Evolutionary conservation across 1,284 basidiomycete species (phyloP), one percentile per base, ranked within the genome.

Genomic region (Cryptococcus deneoformans): DNA sequence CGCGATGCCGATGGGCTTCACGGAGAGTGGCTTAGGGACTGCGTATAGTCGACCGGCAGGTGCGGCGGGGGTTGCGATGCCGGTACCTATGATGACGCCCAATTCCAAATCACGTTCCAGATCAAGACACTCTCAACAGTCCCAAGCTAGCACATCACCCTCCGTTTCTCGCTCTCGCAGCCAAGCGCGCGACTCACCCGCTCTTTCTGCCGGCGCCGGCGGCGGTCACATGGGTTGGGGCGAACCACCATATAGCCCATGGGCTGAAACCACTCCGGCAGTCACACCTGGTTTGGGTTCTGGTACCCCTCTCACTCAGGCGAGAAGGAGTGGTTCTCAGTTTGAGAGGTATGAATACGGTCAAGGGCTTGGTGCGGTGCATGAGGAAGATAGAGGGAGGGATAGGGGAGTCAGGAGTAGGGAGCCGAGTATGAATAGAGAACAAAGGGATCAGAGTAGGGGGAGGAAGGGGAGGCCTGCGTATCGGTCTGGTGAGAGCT

Each of bases 291-390:
- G 14, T 12, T 6, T 40, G 7, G 24, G 43, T 36, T 8, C 44
- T 11, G 39, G 39, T 39, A 44, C 14, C 40, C 40, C 20, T 50
- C 24, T 14, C 11, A 12, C 38, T n/a, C 12, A 24, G 20, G 11
- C 40, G 10, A 20, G 24, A 24, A 29, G 35, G 24, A 39, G 53
- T 46, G 53, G 49, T 24, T 5, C 34, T 10, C 11, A 20, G 36
- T 46, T 11, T 6, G 57, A 62, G 40, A 44, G 54, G 29, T 59
- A 59, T 37, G 57, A 46, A 49, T 59, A 59, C 42, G 57, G 60
- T 4, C 52, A 50, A 45, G 60, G 55, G 36, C 36, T 62, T 24
- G 60, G 53, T 20, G 55, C 52, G 58, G 58, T 62, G 4, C 54
- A 62, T 52, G 60, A 62, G 50, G 42, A 57, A 14, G 56, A 49